Base-by-base conservation (phyloP, 2,329 filamentous ascomycete species). In the Spiromastix sp. region DNA sequence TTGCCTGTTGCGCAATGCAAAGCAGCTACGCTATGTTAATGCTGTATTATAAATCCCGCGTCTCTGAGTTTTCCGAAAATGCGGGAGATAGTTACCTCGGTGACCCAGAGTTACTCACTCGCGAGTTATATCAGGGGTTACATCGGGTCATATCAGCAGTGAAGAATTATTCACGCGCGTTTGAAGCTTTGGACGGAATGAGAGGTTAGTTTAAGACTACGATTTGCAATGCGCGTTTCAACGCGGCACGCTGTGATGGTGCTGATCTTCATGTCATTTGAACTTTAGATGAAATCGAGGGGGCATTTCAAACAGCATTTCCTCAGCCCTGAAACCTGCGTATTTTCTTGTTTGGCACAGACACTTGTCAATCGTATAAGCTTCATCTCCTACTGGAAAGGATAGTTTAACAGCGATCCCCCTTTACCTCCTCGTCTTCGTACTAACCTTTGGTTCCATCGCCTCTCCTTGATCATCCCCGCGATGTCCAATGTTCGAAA, bases 1-100 rank as follows among this genome's bases (percentile, higher is more conserved):
- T 66, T 39, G 61, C 63, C 15, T 65, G 61, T 46, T 67, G 63
- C 40, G 51, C 63, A 5, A 64, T 66, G 61, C 63, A 66, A 41
- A 57, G 59, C 26, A 64, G 61, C 40, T 67, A 67, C 39, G 61
- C 61, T 4, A 54, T 66, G 51, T 47, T 66, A 11, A 67, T 66
- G 62, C 50, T 64, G 5, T 64, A 56, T 36, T 62, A 61, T 43
- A 63, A 62, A 38, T 54, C 56, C 7, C 54, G 56, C 9, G 53
- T 60, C n/a, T 48, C 52, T 30, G 59, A 57, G 25, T 50, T 56
- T 17, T 34, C 50, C 5, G 45, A 38, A 37, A 49, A 51, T 3
- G 30, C 38, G 7, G 36, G 42, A 3, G 42, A 41, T 5, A 49
- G 46, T 30, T 44, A 56, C 3, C 37, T 45, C 13, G 28, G 35